Conservation (phyloP, 2,329 filamentous ascomycete species). For the Cyclaneusma minus region DNA sequence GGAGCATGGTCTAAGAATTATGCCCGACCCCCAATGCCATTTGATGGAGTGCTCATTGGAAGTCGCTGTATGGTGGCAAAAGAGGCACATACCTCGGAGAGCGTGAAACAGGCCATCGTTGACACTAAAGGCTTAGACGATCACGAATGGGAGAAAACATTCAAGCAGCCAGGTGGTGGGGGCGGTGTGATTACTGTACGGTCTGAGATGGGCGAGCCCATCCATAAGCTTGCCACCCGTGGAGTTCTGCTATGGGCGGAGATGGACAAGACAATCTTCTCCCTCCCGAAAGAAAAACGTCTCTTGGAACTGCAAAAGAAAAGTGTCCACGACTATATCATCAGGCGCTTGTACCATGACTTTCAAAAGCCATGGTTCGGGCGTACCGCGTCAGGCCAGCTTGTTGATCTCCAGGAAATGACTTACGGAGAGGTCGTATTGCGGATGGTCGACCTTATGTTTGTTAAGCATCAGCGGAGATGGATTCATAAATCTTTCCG, state of each 20-base stretch:
- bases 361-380: slow-evolving; percentile 98
- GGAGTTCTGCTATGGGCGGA: slow-evolving; percentile 96
- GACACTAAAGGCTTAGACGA: slow-evolving; percentile 75
- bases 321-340: slow-evolving; percentile 71
- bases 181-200: slow-evolving; percentile 86
- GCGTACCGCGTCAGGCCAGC: slow-evolving; percentile 29
- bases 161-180: slow-evolving; percentile 68
- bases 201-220: slow-evolving; percentile 98
- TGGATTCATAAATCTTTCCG: slow-evolving; percentile 24
- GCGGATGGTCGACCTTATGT: slow-evolving; percentile 30
- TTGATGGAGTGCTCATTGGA: slow-evolving; percentile 80
- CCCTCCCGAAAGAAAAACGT: slow-evolving; percentile 86
- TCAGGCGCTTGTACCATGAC: slow-evolving; percentile 88
- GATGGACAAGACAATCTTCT: slow-evolving; percentile 98
- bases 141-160: slow-evolving; percentile 78
- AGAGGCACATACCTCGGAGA: slow-evolving; percentile 76
- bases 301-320: slow-evolving; percentile 77
- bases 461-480: slow-evolving; percentile 25
- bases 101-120: slow-evolving; percentile 79
- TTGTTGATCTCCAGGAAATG: slow-evolving; percentile 30
- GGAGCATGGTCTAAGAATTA: slow-evolving; percentile 78
- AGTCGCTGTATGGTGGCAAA: slow-evolving; percentile 92
- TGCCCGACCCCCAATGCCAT: slow-evolving; percentile 85
- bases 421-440: slow-evolving; percentile 28
- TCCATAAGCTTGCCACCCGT: slow-evolving; percentile 96